Base-by-base conservation (phyloP, 345 rosid species). In the Eucalyptus urophylla region DNA sequence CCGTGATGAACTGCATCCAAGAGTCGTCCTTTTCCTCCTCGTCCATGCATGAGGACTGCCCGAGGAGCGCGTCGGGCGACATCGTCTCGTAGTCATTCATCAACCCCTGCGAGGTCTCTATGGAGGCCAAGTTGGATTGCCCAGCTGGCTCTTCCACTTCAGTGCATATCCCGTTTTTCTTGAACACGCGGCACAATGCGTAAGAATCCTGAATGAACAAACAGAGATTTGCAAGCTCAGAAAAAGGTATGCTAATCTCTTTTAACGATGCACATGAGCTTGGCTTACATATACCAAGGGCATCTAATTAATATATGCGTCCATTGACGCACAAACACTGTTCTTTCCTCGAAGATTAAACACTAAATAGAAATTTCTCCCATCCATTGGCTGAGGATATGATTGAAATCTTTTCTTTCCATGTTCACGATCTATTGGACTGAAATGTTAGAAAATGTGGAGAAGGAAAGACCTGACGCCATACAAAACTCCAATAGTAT, bases 1-100 rank as follows among this genome's bases (percentile, higher is more conserved):
- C 99, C 4, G 98, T 96, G 92, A 98, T 98, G 92, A 98, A 98
- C 56, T 97, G 98, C 99, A 98, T 98, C 99, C 99, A 98, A 11
- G 99, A 98, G 58, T 97, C 98, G 62, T 98, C 99, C 93, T 95
- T 98, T 54, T 96, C 99, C 86, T 95, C 97, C 80, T 94, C 98
- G 22, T 91, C 90, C 67, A 93, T 21, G 67, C 89, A 87, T 14
- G 81, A 92, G 13, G 93, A 92, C 29, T 95, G 94, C 45, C 92
- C 90, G n/a, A 90, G 86, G 19, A 95, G 97, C 86, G 96, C 89
- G 67, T 97, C 98, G 4, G 99, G 99, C 4, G 98, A 96, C 97
- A 94, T 90, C 27, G 93, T 91, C 80, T 95, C 97, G n/a, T 92
- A 91, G 7, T 94, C 93, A 21, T 89, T 89, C 21, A 86, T 22